Percentiles rank a stretch among this genome's conserved stretches.
Conservation (phyloP, 768 basidiomycete genomes). For the Russula sp. region DNA sequence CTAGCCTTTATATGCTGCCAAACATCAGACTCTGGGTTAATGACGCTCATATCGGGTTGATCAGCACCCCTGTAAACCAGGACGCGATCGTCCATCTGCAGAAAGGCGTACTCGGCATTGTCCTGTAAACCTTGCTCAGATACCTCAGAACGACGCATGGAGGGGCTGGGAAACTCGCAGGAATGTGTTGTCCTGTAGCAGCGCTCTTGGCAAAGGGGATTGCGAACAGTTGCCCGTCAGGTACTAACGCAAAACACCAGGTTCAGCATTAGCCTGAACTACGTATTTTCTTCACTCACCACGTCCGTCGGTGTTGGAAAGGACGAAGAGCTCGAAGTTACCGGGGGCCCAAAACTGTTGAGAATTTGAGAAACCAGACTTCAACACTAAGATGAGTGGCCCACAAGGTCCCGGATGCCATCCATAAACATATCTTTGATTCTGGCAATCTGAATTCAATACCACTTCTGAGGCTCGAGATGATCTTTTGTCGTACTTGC, state of each 20-base stretch:
- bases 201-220: conserved; percentile 95
- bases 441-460: conserved; percentile 24
- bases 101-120: conserved; percentile 91
- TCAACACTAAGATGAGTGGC: conserved; percentile 25
- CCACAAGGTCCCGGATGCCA: conserved; percentile 68
- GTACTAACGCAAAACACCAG: conserved; percentile 34
- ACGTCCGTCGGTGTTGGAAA: conserved; percentile 50
- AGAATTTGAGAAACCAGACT: conserved; percentile 3
- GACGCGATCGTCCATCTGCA: conserved; percentile 92
- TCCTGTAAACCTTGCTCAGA: conserved; percentile 48
- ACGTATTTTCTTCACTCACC: conserved; percentile 35
- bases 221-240: conserved; percentile 69
- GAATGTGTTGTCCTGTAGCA: conserved; percentile 84
- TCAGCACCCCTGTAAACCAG: conserved; percentile 94
- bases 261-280: background rate
- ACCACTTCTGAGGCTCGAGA: conserved; percentile 9
- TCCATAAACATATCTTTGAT: conserved; percentile 86
- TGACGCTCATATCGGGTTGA: conserved; percentile 96
- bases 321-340: conserved; percentile 80
- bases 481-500: conserved; percentile 33
- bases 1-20: conserved; percentile 91
- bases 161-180: conserved; percentile 44
- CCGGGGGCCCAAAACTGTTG: conserved; percentile 89
- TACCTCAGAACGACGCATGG: background rate
- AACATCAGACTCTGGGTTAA: conserved; percentile 95